Evolutionary conservation across 148 eudicot genomes (phyloP).

Genomic region (Vaccinium corymbosum): DNA sequence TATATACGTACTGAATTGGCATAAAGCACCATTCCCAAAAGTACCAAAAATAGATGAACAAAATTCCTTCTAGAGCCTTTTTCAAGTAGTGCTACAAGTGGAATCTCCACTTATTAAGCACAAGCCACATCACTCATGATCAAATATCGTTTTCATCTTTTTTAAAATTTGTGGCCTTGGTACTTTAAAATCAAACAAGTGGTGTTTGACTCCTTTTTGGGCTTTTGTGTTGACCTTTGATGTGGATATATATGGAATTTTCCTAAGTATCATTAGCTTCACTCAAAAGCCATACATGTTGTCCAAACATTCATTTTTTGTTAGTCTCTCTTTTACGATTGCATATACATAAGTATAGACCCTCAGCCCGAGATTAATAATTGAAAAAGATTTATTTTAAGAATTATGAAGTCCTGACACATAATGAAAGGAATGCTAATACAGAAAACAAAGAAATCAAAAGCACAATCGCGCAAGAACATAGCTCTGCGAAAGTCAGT

Average conservation of each 20-base stretch:
- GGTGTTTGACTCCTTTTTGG: slow-evolving; percentile 9
- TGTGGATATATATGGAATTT: neutral
- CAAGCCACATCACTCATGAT: neutral
- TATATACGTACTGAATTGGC: neutral
- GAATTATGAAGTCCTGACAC: neutral
- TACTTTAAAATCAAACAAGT: neutral
- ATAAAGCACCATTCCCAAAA: neutral
- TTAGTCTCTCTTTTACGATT: neutral
- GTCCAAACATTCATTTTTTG: slow-evolving; percentile 13
- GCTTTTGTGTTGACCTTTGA: slow-evolving; percentile 13
- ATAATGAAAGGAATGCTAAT: neutral
- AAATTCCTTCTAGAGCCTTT: neutral
- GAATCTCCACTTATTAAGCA: slow-evolving; percentile 16
- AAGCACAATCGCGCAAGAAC: neutral
- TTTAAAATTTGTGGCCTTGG: neutral
- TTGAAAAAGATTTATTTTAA: neutral
- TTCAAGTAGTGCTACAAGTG: slow-evolving; percentile 1
- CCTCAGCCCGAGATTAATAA: too few relatives aligned
- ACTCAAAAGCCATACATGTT: slow-evolving; percentile 17
- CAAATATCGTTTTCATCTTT: slow-evolving; percentile 7
- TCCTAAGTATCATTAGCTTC: slow-evolving; percentile 6
- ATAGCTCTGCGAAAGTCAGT: too few relatives aligned
- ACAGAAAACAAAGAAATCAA: neutral
- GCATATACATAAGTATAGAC: neutral
- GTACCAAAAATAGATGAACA: neutral